Base-by-base conservation (phyloP, 495 filamentous ascomycete species). In the Penicillium psychrofluorescens region DNA sequence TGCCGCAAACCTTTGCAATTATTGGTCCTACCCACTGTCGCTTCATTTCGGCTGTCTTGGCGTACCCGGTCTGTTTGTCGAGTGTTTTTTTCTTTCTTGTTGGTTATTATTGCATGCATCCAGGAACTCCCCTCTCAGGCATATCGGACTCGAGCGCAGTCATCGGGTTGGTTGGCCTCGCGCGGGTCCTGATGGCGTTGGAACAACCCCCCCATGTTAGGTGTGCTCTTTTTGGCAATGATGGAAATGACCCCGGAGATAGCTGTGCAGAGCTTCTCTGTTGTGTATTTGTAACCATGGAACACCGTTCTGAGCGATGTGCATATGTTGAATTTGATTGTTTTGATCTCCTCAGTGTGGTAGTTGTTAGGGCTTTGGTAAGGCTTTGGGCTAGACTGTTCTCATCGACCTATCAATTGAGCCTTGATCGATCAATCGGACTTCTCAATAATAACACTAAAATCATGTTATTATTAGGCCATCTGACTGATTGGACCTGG, bases 91-190 rank as follows among this genome's bases (percentile, higher is more conserved):
- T 41, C 38, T 45, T 36, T 34, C 13, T 13, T 31, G 41, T 35
- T 29, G 31, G 35, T 9, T 42, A 36, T 34, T 40, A 49, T 40
- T 14, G 50, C 44, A 57, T 55, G 54, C 58, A 57, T 59, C 44
- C 49, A 38, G 40, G 53, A 52, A 53, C 52, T 62, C 61, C 52
- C 53, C 56, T 44, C 59, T 61, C 56, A 48, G 48, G 44, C 46
- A 52, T 55, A 16, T 45, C 50, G 42, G 45, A 38, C 33, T 43
- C 49, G 48, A 44, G 45, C 55, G 48, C 45, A 53, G 48, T 50
- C 44, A 45, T 51, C 38, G 45, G 39, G 46, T 38, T 45, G 41
- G 35, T 39, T 15, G 22, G 22, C 22, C 31, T 37, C 42, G 29
- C 49, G 34, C 40, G 44, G 36, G 27, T 50, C 43, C 22, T 22